These are phyloP conservation scores for Ascochyta pisi DNA, from an alignment of 2,329 filamentous ascomycete species.

Conservation along the genomic window DNA sequence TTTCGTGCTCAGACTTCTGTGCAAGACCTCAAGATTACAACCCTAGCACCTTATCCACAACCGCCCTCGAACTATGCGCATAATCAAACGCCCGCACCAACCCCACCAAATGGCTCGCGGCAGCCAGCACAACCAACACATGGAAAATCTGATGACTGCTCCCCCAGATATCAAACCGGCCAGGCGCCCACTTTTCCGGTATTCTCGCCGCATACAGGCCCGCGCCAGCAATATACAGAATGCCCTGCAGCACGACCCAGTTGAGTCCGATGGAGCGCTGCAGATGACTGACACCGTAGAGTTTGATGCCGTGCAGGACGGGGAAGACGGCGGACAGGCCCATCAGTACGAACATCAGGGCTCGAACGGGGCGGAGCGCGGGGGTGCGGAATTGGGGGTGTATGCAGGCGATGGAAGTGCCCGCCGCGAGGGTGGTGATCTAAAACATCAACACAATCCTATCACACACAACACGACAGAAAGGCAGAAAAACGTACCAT, in stretches of 20 bases:
- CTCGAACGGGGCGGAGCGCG: slow-evolving; percentile 81
- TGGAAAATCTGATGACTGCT: slow-evolving; percentile 98
- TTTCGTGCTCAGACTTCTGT: no score
- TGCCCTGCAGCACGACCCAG: slow-evolving; percentile 81
- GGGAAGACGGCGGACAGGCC: slow-evolving; percentile 85
- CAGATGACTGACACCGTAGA: slow-evolving; percentile 72
- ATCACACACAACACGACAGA: no score
- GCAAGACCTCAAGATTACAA: background rate
- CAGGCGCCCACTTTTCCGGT: slow-evolving; percentile 81
- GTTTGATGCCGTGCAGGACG: slow-evolving; percentile 74
- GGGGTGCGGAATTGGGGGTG: slow-evolving; percentile 85
- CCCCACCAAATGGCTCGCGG: slow-evolving; percentile 79
- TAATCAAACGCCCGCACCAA: slow-evolving; percentile 86
- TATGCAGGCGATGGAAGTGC: slow-evolving; percentile 70
- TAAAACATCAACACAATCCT: no score
- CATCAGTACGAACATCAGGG: slow-evolving; percentile 87
- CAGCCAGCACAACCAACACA: slow-evolving; percentile 83
- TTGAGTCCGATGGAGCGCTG: slow-evolving; percentile 77
- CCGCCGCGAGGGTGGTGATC: no score
- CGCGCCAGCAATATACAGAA: slow-evolving; percentile 85
- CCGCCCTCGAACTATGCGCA: slow-evolving; percentile 61
- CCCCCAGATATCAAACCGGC: slow-evolving; percentile 87
- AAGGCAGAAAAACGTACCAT: slow-evolving; percentile 60
- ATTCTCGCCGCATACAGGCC: slow-evolving; percentile 84
- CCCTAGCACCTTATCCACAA: background rate